Evolutionary conservation across 1,284 basidiomycete genomes (phyloP), one percentile per base, ranked within the genome.

Genomic region (Chiua sp.): DNA sequence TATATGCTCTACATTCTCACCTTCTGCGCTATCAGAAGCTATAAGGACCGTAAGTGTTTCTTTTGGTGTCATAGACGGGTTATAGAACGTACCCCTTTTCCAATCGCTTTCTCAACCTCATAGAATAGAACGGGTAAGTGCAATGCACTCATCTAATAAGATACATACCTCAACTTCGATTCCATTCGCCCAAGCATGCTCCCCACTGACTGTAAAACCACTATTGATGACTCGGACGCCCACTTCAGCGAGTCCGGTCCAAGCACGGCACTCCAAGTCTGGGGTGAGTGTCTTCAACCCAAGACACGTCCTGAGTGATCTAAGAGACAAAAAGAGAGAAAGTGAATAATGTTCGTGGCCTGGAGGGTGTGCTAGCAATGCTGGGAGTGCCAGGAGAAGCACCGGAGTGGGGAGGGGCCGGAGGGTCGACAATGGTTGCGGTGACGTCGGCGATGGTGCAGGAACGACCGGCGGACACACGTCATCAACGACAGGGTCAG

Each of bases 1-100:
- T 61, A 50, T 67, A 61, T 68, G 55, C 47, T 13, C 11, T 2
- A 7, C 30, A 3, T 32, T 64, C 72, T 22, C 66, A 87, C 87
- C 75, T 87, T 88, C 70, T 87, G 84, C 0, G 87, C 79, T 54
- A 91, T 80, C 23, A 87, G 74, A 6, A 87, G 78, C 88, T 90
- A 13, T 18, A 50, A 49, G n/a, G 15, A 23, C 2, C 42, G 12
- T 70, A 32, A 68, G 44, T 3, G 23, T 39, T 51, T 47, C 11
- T 10, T 51, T 15, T 8, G 20, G 11, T 44, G 20, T 22, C 42
- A 44, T 30, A n/a, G 18, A 33, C 44, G 37, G 23, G n/a, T 30
- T 23, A 52, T 47, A 18, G 11, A 28, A 74, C 80, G 64, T 57
- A 82, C 81, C 55, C 80, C 84, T 69, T 82, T 82, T 56, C 78